Base-by-base conservation (phyloP, 495 filamentous ascomycete genomes). In the Pyrenopolyporus hunteri region DNA sequence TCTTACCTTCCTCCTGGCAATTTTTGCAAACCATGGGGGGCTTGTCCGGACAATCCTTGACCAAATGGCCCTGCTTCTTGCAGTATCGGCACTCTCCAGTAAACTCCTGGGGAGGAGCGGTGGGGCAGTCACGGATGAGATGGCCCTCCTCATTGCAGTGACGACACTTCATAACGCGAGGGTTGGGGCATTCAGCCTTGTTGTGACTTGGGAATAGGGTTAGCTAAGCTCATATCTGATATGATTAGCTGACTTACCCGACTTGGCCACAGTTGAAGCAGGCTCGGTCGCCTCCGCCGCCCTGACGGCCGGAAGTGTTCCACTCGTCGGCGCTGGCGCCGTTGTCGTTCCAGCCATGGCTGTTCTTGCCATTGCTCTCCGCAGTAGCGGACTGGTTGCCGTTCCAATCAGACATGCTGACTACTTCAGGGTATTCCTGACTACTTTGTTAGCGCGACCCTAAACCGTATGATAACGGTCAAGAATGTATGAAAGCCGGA, bases 221-320 rank as follows among this genome's bases (percentile, higher is more conserved):
- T 61, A 72, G 57, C 35, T 23, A 13, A 4, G 46, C 26, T 36
- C 13, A 37, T 46, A 36, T 19, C 11, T 4, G 11, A 39, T 22
- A n/a, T 0, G n/a, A 36, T 28, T 19, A 22, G n/a, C 17, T 25
- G 43, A 58, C 77, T 75, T 78, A 88, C 88, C 89, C 89, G 55
- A 79, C 73, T 67, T 91, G 73, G 29, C 87, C 89, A 59, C 91
- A 96, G 69, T 91, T 92, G 81, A 85, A 95, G 76, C 91, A 96
- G 26, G 77, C 82, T 19, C 77, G 78, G 26, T 71, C 69, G 8
- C 58, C 59, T 39, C 80, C 85, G 82, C 72, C 73, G 63, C 63
- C 76, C 67, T 82, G 67, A 78, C 76, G 63, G 3, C 35, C 44
- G 32, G 29, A 9, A 20, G 29, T 2, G 22, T 17, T 29, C 19